Evolutionary conservation across 176 grass and related monocot genomes (phyloP), one percentile per base, ranked within the genome.

Genomic region (Calamus simplicifolius): DNA sequence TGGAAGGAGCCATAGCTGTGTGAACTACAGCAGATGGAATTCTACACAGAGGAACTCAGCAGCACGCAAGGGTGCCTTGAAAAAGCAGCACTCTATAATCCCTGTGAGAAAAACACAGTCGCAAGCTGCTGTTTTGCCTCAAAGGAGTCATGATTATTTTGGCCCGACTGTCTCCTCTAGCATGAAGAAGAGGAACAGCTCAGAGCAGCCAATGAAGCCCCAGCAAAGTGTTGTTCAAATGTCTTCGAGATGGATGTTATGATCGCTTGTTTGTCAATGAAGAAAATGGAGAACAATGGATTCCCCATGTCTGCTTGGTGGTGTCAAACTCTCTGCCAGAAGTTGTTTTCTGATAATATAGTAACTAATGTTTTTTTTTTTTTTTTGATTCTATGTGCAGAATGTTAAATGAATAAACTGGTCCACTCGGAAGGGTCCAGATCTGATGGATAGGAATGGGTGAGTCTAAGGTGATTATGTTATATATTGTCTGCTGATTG

Each of bases 191-290:
- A 86, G 80, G 49, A 90, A 90, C 35, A 81, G 74, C 25, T 16
- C 74, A 19, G 86, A 82, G 19, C 80, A 81, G 63, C 86, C 68
- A 2, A 65, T 70, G 31, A 90, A 70, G 26, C 91, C 79, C 14
- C 74, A 63, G 4, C 71, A 68, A 58, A 74, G 68, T 50, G 62
- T 63, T 26, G 71, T 78, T 29, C 80, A 86, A 23, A 70, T 82
- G 58, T 90, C 86, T 78, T 83, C 80, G 14, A 95, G 74, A 82
- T 90, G 91, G 91, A 79, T 80, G 72, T 87, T 90, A 49, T 95
- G 67, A 87, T 69, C 26, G 29, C 35, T 43, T 60, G 51, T 38
- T 48, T 49, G 18, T 56, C 15, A 19, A 49, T 4, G 50, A 64
- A 50, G 21, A 54, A 38, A 69, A 69, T 25, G 66, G 62, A 69